Conservation (phyloP, 225 moss, liverwort and hornwort genomes). For the Bryoerythrophyllum caledonicum region DNA sequence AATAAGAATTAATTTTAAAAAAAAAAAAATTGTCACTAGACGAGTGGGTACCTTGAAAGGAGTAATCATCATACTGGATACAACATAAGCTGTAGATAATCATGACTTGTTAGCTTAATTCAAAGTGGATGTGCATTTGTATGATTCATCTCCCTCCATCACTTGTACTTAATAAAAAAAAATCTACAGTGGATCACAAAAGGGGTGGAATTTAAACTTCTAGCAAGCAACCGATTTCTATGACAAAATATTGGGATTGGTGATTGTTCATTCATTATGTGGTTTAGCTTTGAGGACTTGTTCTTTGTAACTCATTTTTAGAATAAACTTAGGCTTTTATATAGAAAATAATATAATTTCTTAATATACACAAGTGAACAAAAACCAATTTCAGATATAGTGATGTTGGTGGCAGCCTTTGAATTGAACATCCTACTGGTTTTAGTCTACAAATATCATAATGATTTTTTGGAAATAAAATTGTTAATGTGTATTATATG, state of each 20-base stretch:
- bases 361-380: background rate
- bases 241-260: background rate
- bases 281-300: too few relatives aligned
- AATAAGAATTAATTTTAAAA: too few relatives aligned
- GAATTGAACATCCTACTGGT: too few relatives aligned
- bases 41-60: conserved; percentile 8
- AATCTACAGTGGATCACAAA: background rate
- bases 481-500: too few relatives aligned
- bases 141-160: conserved; percentile 29
- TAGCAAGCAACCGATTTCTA: background rate
- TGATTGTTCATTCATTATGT: background rate
- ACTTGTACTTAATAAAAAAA: conserved; percentile 9
- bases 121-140: conserved; percentile 26
- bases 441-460: too few relatives aligned
- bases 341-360: background rate
- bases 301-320: background rate
- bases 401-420: background rate
- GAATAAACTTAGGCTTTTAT: background rate
- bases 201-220: background rate
- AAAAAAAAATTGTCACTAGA: background rate
- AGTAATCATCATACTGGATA: conserved; percentile 28
- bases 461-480: too few relatives aligned
- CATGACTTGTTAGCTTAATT: conserved; percentile 22
- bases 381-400: background rate
- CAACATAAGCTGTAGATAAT: conserved; percentile 10